A percentile compares a stretch with the other conserved stretches of the same genome.
Evolutionary conservation across 2,329 filamentous ascomycete genomes (phyloP).

Genomic region (Aspergillus intermedius): DNA sequence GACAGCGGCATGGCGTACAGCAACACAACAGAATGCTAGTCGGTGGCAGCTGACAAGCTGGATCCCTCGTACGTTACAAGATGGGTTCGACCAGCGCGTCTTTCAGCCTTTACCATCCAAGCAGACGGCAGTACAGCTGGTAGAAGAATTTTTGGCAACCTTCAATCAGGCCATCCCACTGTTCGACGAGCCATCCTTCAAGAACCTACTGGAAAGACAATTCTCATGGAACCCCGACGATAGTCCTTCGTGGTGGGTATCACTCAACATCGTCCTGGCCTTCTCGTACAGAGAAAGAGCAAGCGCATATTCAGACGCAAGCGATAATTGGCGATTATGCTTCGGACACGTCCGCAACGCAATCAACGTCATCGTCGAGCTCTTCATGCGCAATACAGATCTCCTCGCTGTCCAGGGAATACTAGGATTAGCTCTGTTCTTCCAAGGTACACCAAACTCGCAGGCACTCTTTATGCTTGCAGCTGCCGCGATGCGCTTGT

Average conservation of each 20-base stretch:
- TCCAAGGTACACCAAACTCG: conserved; percentile 17
- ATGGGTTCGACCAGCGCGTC: conserved; percentile 7
- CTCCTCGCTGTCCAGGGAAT: conserved; percentile 14
- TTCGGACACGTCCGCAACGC: conserved; percentile 15
- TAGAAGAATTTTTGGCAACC: conserved; percentile 6
- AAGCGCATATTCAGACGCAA: conserved; percentile 1
- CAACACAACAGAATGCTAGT: conserved; percentile 1
- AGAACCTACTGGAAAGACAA: conserved; percentile 7
- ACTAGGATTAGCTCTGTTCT: conserved; percentile 15
- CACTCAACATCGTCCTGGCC: conserved; percentile 16
- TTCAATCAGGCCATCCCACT: conserved; percentile 12
- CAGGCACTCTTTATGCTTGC: conserved; percentile 17
- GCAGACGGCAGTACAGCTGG: conserved; percentile 4
- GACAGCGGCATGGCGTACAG: conserved; percentile 2
- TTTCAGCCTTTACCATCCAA: conserved; percentile 8
- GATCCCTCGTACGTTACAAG: conserved; percentile 11
- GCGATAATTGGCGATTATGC: conserved; percentile 11
- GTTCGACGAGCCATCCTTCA: conserved; percentile 6
- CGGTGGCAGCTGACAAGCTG: conserved; percentile 10
- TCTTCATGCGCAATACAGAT: conserved; percentile 13
- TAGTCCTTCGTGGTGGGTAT: conserved; percentile 13
- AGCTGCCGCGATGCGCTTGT: conserved; percentile 14
- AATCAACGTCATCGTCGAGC: conserved; percentile 12
- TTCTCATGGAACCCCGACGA: conserved; percentile 16
- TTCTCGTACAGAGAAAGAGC: conserved; percentile 13